Base-by-base conservation (phyloP, 2,329 filamentous ascomycete species). In the Epichloe typhina region DNA sequence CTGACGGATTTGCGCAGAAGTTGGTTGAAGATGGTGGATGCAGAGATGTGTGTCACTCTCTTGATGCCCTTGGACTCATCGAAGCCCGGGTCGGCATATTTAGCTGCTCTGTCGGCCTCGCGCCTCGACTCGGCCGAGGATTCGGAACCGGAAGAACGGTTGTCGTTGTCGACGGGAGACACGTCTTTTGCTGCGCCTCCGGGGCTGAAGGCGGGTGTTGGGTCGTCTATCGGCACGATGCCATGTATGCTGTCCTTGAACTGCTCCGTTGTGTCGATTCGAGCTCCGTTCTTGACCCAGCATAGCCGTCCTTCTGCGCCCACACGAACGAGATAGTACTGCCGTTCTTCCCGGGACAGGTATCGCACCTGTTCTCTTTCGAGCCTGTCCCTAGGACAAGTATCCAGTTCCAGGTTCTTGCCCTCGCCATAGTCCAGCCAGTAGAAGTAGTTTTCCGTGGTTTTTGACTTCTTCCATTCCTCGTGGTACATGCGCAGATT, bases 361-460 rank as follows among this genome's bases (percentile, higher is more conserved):
- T 95, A 96, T 17, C 90, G 78, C 2, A 95, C 86, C 59, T 83
- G 81, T 64, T 95, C 87, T 23, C 79, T 75, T 48, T 93, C 86
- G 6, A 95, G 71, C 13, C 80, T 73, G 53, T 86, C 83, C 37
- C 90, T 75, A 1, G 88, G 83, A 55, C 88, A 88, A 0, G 79
- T 75, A 3, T 80, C 76, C 12, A 91, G 70, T 55, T 91, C 84
- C 42, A 93, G 63, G 39, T 77, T 65, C 57, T 72, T 80, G 0
- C 90, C 90, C 46, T 83, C 83, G 5, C 90, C 90, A 52, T 85
- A 74, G 62, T 96, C 90, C 1, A 95, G 73, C 89, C 90, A 95
- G 68, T 89, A 91, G 65, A 95, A 95, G 74, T 90, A 96, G 62
- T 93, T 95, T 63, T 95, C 84, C 4, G 81, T 78, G 0, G 88